Conservation (phyloP, 2,329 filamentous ascomycete genomes). For the Cladosporium sp. region DNA sequence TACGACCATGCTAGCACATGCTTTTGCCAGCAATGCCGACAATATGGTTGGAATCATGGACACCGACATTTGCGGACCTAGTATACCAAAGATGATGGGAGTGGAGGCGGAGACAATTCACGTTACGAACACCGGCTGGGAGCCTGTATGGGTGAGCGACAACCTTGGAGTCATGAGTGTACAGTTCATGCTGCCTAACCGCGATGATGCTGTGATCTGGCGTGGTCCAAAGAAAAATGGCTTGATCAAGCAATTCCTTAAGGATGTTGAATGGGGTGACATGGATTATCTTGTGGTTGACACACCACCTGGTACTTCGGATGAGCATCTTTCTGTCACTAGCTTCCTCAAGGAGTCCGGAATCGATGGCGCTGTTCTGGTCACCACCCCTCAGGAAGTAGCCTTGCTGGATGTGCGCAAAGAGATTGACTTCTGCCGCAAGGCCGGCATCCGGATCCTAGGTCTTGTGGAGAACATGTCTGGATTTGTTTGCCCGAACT, state of each 20-base stretch:
- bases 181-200: slow-evolving; percentile 93
- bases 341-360: slow-evolving; percentile 85
- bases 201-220: slow-evolving; percentile 96
- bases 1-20: slow-evolving; percentile 80
- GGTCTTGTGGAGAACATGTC: slow-evolving; percentile 98
- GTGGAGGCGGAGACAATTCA: slow-evolving; percentile 93
- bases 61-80: slow-evolving; percentile 93
- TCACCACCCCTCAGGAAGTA: slow-evolving; percentile 95
- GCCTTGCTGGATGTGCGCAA: slow-evolving; percentile 88
- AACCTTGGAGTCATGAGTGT: slow-evolving; percentile 96
- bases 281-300: slow-evolving; percentile 91
- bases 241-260: slow-evolving; percentile 94
- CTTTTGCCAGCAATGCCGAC: slow-evolving; percentile 76
- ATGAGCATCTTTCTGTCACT: slow-evolving; percentile 94
- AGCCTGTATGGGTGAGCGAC: slow-evolving; percentile 90
- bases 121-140: slow-evolving; percentile 83
- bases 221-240: slow-evolving; percentile 98
- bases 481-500: slow-evolving; percentile 92
- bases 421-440: slow-evolving; percentile 95
- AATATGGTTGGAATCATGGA: slow-evolving; percentile 92
- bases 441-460: slow-evolving; percentile 82
- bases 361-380: slow-evolving; percentile 87
- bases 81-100: slow-evolving; percentile 98
- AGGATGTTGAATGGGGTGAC: slow-evolving; percentile 96
- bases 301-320: slow-evolving; percentile 89